Evolutionary conservation across 176 grass and related monocot species (phyloP).

Genomic region (barley (Hordeum vulgare)): DNA sequence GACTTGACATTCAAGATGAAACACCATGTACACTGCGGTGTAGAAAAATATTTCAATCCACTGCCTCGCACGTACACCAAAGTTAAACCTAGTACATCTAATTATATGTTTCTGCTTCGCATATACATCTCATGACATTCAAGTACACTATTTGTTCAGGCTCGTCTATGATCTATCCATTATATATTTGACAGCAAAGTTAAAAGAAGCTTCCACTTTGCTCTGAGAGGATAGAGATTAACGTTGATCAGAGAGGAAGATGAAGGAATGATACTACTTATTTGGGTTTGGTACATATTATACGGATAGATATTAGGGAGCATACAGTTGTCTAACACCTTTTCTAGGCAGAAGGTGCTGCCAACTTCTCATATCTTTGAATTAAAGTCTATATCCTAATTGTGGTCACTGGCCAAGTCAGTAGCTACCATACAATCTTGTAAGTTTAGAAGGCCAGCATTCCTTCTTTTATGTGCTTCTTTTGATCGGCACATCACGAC

Average conservation of each 20-base stretch:
- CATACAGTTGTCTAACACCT: no score
- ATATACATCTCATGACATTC: neutral
- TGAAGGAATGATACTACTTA: no score
- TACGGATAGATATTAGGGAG: no score
- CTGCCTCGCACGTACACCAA: neutral
- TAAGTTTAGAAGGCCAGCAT: neutral
- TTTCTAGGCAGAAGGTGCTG: neutral
- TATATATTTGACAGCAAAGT: no score
- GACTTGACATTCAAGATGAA: neutral
- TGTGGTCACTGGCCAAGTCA: neutral
- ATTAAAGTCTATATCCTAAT: neutral
- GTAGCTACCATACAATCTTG: neutral
- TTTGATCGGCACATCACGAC: conserved; percentile 5
- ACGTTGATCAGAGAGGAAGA: neutral
- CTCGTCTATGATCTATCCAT: neutral
- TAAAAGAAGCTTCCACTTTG: no score
- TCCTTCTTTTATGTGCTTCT: neutral
- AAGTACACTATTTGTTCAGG: neutral
- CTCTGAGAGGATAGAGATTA: neutral
- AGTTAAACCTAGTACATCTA: neutral
- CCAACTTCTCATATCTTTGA: neutral
- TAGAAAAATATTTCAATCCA: neutral
- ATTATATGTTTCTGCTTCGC: neutral
- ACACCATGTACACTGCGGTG: neutral
- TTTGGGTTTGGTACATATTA: no score